A percentile compares a stretch with the other conserved stretches of the same genome.
Conservation (phyloP, 1,139 yeast species). For the Suhomyces yuchorum region DNA sequence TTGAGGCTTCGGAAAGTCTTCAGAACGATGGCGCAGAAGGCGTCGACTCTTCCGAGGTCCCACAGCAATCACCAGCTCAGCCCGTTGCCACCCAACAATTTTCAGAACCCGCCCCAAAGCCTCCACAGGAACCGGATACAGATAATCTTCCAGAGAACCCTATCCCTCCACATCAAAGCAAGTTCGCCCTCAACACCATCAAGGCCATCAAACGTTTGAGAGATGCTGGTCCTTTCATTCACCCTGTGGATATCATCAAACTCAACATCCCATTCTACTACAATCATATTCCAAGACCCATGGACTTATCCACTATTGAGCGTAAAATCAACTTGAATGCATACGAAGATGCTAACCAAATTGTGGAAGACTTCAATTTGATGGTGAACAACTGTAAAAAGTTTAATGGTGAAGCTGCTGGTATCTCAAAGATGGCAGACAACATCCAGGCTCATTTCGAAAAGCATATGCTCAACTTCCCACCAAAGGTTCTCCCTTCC, state of each 20-base stretch:
- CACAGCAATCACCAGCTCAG: constrained; percentile 11
- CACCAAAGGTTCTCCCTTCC: constrained; percentile 65
- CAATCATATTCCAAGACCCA: constrained; percentile 81
- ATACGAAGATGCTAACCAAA: constrained; percentile 67
- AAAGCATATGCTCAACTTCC: constrained; percentile 90
- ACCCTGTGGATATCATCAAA: constrained; percentile 87
- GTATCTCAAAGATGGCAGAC: constrained; percentile 87
- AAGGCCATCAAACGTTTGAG: constrained; percentile 86
- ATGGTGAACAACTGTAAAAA: constrained; percentile 81
- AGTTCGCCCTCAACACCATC: constrained; percentile 65
- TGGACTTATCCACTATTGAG: constrained; percentile 93
- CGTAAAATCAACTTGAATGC: constrained; percentile 69
- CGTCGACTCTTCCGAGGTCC: not conserved
- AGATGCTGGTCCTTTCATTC: constrained; percentile 88
- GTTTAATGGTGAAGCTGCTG: constrained; percentile 84
- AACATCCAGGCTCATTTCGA: constrained; percentile 90
- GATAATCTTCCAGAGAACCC: constrained; percentile 65
- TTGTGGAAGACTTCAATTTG: constrained; percentile 78
- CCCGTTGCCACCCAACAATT: constrained; percentile 23
- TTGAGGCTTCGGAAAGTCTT: constrained; percentile 6
- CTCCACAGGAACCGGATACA: constrained; percentile 73
- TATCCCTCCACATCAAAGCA: constrained; percentile 84
- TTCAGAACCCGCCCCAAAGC: constrained; percentile 67
- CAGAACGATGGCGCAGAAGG: constrained; percentile 8
- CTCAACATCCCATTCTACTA: constrained; percentile 89